phyloP scores from a whole-genome alignment of 129 eudicot genomes.

The Tagetes patula region DNA sequence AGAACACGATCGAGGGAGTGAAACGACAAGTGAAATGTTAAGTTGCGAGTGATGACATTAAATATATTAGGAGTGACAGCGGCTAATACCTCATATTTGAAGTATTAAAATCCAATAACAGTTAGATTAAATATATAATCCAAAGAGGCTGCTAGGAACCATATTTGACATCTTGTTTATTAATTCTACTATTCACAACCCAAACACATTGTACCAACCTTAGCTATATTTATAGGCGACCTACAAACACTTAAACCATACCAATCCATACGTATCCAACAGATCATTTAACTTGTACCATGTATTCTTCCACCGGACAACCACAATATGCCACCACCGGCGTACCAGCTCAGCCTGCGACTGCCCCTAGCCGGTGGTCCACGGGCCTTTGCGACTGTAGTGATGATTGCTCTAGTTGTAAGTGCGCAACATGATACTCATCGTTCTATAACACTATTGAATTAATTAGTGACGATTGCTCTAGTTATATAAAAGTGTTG shows the following conservation, averaged over 20 bases:
- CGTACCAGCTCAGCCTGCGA: slow-evolving; percentile 18
- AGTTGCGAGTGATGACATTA: no score
- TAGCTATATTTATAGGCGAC: no score
- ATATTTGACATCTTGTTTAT: background rate
- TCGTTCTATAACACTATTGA: background rate
- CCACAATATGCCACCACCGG: slow-evolving; percentile 8
- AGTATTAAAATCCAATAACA: no score
- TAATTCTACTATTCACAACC: background rate
- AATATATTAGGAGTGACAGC: no score
- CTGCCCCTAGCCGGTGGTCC: slow-evolving; percentile 39
- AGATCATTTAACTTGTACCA: background rate
- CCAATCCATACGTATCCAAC: background rate
- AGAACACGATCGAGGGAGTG: no score
- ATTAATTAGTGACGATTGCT: background rate
- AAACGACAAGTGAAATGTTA: no score
- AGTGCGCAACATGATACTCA: slow-evolving; percentile 18
- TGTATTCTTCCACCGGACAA: slow-evolving; percentile 8
- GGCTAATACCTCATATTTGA: no score
- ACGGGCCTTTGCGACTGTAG: slow-evolving; percentile 58
- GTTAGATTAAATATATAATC: background rate
- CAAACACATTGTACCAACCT: background rate
- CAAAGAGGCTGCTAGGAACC: background rate
- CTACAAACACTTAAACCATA: background rate
- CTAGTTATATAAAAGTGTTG: background rate
- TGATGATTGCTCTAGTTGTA: slow-evolving; percentile 55